phyloP scores from a whole-genome alignment of 2,329 filamentous ascomycete species.

The Fusarium algeriense region DNA sequence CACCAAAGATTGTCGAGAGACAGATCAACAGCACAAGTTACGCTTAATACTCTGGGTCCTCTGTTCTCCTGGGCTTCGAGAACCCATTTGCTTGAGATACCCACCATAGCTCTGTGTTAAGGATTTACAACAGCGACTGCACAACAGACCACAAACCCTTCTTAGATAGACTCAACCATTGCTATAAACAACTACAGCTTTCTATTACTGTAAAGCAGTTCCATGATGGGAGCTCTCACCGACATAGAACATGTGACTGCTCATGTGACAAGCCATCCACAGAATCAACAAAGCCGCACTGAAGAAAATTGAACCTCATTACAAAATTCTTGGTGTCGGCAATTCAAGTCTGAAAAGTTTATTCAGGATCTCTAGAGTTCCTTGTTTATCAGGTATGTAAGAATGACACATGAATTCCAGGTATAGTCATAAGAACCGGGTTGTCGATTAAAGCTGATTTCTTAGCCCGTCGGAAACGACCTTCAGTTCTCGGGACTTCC shows the following conservation, averaged over 20 bases:
- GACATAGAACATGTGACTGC: constrained; percentile 18
- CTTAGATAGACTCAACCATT: background rate
- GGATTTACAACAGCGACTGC: background rate
- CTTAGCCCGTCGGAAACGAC: background rate
- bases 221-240: background rate
- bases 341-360: constrained; percentile 2
- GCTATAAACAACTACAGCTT: background rate
- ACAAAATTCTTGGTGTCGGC: background rate
- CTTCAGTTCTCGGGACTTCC: constrained; percentile 23
- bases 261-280: background rate
- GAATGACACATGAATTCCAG: constrained; percentile 31
- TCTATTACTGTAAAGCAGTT: background rate
- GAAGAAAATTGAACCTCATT: constrained; percentile 7
- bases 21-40: too few relatives aligned
- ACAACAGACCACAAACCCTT: background rate
- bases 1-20: background rate
- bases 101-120: background rate
- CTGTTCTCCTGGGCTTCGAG: background rate
- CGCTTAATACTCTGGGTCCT: background rate
- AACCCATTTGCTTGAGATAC: background rate
- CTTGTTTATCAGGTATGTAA: background rate
- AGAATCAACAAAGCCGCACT: background rate
- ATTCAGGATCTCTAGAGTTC: background rate
- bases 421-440: background rate
- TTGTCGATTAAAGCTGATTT: constrained; percentile 1